These are phyloP conservation scores for Gonapodya prolifera DNA, from an alignment of 192 early-diverging fungal genomes.

Conservation along the genomic window DNA sequence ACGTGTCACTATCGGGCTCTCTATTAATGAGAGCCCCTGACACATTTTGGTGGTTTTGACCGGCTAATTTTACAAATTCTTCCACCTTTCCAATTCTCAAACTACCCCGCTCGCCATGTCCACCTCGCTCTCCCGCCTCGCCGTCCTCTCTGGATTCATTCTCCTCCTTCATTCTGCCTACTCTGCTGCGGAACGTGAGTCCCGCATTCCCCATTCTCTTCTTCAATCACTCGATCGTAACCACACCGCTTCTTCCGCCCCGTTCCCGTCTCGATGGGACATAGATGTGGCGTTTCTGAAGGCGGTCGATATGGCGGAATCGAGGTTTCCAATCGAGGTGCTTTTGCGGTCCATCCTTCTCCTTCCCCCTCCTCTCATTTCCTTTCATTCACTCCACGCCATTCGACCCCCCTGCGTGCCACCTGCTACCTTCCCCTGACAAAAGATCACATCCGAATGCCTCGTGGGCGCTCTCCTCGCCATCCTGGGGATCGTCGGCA, in stretches of 20 bases:
- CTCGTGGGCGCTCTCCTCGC: background rate
- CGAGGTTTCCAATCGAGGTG: background rate
- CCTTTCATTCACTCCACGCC: background rate
- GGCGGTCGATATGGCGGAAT: background rate
- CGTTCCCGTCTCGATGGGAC: no score
- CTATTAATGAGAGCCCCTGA: background rate
- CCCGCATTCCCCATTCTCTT: background rate
- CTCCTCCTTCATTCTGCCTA: background rate
- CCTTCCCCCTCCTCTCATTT: no score
- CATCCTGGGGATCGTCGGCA: background rate
- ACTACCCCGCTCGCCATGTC: background rate
- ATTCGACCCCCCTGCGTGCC: background rate
- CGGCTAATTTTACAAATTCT: background rate
- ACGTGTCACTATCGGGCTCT: no score
- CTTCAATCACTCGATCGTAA: background rate
- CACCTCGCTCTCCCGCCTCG: background rate
- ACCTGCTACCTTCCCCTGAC: background rate
- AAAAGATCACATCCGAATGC: background rate
- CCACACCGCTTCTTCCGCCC: background rate
- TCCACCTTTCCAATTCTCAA: background rate
- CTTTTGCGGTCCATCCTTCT: no score
- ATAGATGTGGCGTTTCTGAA: background rate
- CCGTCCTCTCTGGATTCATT: background rate
- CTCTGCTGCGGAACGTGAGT: background rate
- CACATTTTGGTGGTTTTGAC: background rate